A percentile compares a stretch with the other conserved stretches of the same genome.
Evolutionary conservation across 805 yeast species (phyloP).

Genomic region (Candida fluviatilis): DNA sequence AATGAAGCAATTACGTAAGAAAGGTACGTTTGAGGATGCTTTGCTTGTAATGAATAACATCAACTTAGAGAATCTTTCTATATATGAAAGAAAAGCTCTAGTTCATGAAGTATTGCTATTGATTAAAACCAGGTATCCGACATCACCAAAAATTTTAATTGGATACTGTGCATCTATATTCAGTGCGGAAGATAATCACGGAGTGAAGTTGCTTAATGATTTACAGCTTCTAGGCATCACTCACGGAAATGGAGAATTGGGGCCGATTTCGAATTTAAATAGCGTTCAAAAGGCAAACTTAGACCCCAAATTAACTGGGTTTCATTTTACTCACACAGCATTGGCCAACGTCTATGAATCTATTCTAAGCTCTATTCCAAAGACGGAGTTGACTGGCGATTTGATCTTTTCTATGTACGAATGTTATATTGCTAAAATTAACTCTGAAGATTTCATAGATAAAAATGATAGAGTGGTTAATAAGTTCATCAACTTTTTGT

Average conservation of each 20-base stretch:
- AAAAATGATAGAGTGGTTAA: constrained; percentile 2
- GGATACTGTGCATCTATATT: constrained; percentile 34
- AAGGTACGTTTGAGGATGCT: constrained; percentile 30
- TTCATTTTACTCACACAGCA: constrained; percentile 15
- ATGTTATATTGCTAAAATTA: not conserved
- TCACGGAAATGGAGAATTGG: constrained; percentile 18
- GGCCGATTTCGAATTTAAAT: constrained; percentile 10
- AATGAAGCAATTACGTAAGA: constrained; percentile 25
- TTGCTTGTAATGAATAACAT: constrained; percentile 29
- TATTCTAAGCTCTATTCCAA: constrained; percentile 14
- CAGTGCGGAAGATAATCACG: constrained; percentile 5
- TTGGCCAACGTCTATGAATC: constrained; percentile 23
- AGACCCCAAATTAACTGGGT: constrained; percentile 22
- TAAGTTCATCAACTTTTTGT: constrained; percentile 19
- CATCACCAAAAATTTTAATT: constrained; percentile 29
- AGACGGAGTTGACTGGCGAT: constrained; percentile 11
- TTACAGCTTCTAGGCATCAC: constrained; percentile 22
- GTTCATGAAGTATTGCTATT: constrained; percentile 29
- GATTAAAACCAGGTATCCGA: constrained; percentile 24
- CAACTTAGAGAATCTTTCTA: constrained; percentile 16
- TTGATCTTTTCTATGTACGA: constrained; percentile 18
- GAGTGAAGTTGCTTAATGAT: constrained; percentile 20
- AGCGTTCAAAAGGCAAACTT: constrained; percentile 26
- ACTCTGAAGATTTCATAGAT: not conserved
- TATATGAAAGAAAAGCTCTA: constrained; percentile 16